These are phyloP conservation scores for Thyridium curvatum DNA, from an alignment of 2,329 filamentous ascomycete species.

Conservation along the genomic window DNA sequence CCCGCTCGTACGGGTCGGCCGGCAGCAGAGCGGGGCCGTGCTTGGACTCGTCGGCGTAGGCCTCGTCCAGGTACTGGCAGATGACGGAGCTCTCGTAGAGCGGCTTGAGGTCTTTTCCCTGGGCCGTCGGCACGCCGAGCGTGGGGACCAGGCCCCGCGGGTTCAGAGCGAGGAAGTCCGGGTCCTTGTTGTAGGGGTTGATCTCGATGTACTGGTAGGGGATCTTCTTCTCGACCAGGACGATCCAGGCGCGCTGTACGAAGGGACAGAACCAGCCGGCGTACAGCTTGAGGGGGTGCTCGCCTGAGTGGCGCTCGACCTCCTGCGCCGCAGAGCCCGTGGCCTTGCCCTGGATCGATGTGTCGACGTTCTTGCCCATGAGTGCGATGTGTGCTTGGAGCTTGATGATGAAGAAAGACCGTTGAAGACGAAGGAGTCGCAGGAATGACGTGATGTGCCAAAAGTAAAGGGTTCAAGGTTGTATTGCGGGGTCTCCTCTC, in stretches of 20 bases:
- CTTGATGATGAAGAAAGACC: too few relatives aligned
- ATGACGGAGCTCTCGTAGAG: slow-evolving; percentile 69
- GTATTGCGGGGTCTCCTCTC: too few relatives aligned
- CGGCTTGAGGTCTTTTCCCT: slow-evolving; percentile 38
- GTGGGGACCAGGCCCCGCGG: slow-evolving; percentile 72
- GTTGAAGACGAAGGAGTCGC: too few relatives aligned
- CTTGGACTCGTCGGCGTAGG: slow-evolving; percentile 41
- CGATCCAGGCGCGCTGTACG: slow-evolving; percentile 67
- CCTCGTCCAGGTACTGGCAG: slow-evolving; percentile 71
- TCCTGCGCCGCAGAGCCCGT: slow-evolving; percentile 43
- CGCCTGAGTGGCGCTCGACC: slow-evolving; percentile 35
- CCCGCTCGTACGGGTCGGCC: slow-evolving; percentile 54
- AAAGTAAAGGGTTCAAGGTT: neutral
- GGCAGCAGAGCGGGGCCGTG: slow-evolving; percentile 50
- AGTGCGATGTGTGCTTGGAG: too few relatives aligned
- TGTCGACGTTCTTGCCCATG: slow-evolving; percentile 31
- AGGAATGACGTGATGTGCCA: too few relatives aligned
- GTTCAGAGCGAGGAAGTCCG: slow-evolving; percentile 63
- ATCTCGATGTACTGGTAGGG: slow-evolving; percentile 72
- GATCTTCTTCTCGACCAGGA: slow-evolving; percentile 66
- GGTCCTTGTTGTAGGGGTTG: slow-evolving; percentile 70
- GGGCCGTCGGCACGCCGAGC: slow-evolving; percentile 39
- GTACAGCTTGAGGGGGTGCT: slow-evolving; percentile 58
- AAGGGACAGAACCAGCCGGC: slow-evolving; percentile 70
- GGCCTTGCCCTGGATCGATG: slow-evolving; percentile 35